Evolutionary conservation across 768 basidiomycete species (phyloP).

Genomic region (Trametes cingulata): DNA sequence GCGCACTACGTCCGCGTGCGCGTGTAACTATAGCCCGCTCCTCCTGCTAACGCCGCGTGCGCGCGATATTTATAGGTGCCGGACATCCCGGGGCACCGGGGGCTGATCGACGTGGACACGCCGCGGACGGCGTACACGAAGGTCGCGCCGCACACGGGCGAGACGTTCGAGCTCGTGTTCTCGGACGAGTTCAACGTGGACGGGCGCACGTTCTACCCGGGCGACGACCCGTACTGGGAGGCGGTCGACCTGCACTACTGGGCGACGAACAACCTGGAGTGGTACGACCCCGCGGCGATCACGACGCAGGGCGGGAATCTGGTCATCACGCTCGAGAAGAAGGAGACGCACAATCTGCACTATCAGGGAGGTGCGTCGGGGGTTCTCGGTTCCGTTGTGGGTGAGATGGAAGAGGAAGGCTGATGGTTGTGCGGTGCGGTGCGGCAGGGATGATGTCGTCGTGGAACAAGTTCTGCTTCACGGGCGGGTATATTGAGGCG

Average conservation of each 20-base stretch:
- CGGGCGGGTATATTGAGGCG: conserved; percentile 76
- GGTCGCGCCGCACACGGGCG: conserved; percentile 52
- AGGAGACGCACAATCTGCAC: conserved; percentile 66
- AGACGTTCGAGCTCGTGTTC: conserved; percentile 68
- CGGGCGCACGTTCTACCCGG: conserved; percentile 78
- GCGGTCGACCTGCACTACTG: conserved; percentile 82
- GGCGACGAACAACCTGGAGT: conserved; percentile 53
- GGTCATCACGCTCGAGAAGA: conserved; percentile 70
- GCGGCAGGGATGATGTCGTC: conserved; percentile 53
- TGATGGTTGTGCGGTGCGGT: background rate
- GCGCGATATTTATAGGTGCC: conserved; percentile 26
- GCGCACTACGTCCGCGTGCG: too few relatives aligned
- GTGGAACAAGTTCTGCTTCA: conserved; percentile 95
- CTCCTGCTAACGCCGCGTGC: background rate
- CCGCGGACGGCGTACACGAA: conserved; percentile 58
- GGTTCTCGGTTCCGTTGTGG: background rate
- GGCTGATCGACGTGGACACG: conserved; percentile 77
- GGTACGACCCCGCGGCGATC: conserved; percentile 83
- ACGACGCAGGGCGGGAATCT: conserved; percentile 75
- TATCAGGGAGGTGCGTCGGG: conserved; percentile 57
- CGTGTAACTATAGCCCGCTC: too few relatives aligned
- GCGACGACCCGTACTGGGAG: conserved; percentile 90
- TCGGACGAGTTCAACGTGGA: conserved; percentile 87
- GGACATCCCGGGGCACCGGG: conserved; percentile 46
- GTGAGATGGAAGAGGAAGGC: background rate